Percentiles rank a stretch among this genome's conserved stretches.
Conservation (phyloP, 1,284 basidiomycete genomes). For the Dichomitus squalens region DNA sequence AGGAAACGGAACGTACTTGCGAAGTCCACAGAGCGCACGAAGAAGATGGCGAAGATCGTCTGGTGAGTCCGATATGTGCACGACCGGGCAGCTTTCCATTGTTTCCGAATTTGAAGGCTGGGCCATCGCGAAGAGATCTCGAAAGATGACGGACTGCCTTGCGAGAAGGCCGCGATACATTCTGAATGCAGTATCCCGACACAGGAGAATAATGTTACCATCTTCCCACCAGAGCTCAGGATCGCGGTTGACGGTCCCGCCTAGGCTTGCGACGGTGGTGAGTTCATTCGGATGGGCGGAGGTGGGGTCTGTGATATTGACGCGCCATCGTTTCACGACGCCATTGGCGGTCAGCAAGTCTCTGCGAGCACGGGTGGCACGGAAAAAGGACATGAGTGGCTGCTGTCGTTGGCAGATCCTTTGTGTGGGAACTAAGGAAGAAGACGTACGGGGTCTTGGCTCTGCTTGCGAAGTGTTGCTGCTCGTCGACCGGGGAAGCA, state of each 20-base stretch:
- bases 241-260: constrained; percentile 23
- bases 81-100: constrained; percentile 26
- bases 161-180: constrained; percentile 29
- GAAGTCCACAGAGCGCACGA: constrained; percentile 21
- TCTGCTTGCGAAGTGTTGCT: constrained; percentile 13
- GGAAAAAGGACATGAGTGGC: constrained; percentile 8
- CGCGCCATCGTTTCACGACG: constrained; percentile 25
- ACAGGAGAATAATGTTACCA: constrained; percentile 32
- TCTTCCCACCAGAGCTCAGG: constrained; percentile 31
- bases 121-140: constrained; percentile 28
- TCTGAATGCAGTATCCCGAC: constrained; percentile 25
- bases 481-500: constrained; percentile 9
- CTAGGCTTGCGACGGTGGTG: constrained; percentile 15
- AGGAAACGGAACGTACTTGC: constrained; percentile 15
- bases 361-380: constrained; percentile 12
- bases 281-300: constrained; percentile 19
- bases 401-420: neutral
- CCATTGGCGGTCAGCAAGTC: constrained; percentile 21
- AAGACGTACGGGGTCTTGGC: constrained; percentile 22
- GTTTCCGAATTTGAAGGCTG: constrained; percentile 21
- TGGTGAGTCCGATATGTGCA: constrained; percentile 24
- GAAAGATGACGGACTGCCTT: constrained; percentile 29
- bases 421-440: neutral
- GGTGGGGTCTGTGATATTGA: constrained; percentile 21
- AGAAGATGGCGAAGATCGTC: constrained; percentile 25